Evolutionary conservation across 2,329 filamentous ascomycete species (phyloP).

Genomic region (Fusarium chlamydosporum): DNA sequence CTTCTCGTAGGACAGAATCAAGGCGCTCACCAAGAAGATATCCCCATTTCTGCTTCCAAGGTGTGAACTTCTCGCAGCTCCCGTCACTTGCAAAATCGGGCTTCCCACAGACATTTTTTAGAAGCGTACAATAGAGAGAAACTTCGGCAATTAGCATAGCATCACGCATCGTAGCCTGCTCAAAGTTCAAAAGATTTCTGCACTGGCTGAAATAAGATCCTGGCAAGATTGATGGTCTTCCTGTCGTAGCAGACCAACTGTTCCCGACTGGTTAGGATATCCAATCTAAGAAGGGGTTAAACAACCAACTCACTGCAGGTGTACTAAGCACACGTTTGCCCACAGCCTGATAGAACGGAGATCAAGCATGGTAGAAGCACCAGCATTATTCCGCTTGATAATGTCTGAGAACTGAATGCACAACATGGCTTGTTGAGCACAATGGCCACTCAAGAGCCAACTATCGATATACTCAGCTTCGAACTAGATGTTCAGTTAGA

Average conservation of each 20-base stretch:
- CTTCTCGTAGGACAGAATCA: too few relatives aligned
- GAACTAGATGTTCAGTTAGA: constrained; percentile 20
- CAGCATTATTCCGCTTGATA: constrained; percentile 54
- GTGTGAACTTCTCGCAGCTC: constrained; percentile 18
- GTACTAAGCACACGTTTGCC: constrained; percentile 37
- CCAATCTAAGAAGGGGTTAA: fast-evolving
- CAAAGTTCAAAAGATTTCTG: constrained; percentile 58
- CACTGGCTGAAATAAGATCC: constrained; percentile 58
- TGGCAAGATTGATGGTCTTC: constrained; percentile 57
- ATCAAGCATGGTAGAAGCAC: constrained; percentile 53
- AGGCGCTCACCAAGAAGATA: constrained; percentile 31
- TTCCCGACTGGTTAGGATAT: neutral
- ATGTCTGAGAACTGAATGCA: constrained; percentile 60
- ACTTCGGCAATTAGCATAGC: constrained; percentile 59
- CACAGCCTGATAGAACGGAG: constrained; percentile 50
- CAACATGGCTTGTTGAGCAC: constrained; percentile 60
- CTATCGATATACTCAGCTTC: constrained; percentile 59
- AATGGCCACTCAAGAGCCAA: constrained; percentile 60
- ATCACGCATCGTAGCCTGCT: constrained; percentile 59
- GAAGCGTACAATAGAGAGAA: constrained; percentile 55
- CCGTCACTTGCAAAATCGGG: constrained; percentile 47
- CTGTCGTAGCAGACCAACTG: constrained; percentile 60
- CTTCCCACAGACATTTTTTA: constrained; percentile 52
- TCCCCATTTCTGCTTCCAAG: constrained; percentile 41
- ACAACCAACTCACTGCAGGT: constrained; percentile 32